Evolutionary conservation across 768 basidiomycete genomes (phyloP).

Genomic region (Favolaschia claudopus): DNA sequence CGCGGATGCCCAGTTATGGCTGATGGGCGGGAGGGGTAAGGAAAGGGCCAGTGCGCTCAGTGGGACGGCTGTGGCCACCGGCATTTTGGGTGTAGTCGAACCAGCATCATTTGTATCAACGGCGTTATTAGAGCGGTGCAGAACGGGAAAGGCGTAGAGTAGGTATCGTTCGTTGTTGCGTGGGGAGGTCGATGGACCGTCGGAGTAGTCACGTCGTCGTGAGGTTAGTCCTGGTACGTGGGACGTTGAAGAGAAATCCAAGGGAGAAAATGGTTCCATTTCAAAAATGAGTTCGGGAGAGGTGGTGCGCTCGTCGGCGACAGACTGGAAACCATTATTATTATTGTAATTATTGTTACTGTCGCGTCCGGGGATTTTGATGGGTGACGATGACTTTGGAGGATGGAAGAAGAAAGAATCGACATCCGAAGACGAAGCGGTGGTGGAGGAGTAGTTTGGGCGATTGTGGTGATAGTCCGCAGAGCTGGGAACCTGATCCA

Average conservation of each 20-base stretch:
- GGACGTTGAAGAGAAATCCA: constrained; percentile 17
- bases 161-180: constrained; percentile 13
- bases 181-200: constrained; percentile 26
- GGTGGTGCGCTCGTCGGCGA: constrained; percentile 40
- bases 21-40: constrained; percentile 9
- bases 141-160: constrained; percentile 24
- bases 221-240: too few relatives aligned
- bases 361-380: constrained; percentile 52
- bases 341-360: constrained; percentile 32
- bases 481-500: too few relatives aligned
- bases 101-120: not conserved
- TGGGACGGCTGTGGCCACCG: too few relatives aligned
- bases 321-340: constrained; percentile 26
- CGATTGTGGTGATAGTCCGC: not conserved
- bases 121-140: not conserved
- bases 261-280: constrained; percentile 51
- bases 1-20: not conserved
- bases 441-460: too few relatives aligned
- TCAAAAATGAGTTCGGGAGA: constrained; percentile 62
- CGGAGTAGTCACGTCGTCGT: constrained; percentile 30
- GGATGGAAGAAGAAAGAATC: constrained; percentile 26
- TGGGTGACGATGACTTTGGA: constrained; percentile 47
- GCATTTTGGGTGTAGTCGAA: constrained; percentile 1
- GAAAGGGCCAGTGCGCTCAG: not conserved
- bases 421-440: too few relatives aligned